Evolutionary conservation across 208 protist species (phyloP), one percentile per base, ranked within the genome.

Genomic region (Porcisia hertigi): DNA sequence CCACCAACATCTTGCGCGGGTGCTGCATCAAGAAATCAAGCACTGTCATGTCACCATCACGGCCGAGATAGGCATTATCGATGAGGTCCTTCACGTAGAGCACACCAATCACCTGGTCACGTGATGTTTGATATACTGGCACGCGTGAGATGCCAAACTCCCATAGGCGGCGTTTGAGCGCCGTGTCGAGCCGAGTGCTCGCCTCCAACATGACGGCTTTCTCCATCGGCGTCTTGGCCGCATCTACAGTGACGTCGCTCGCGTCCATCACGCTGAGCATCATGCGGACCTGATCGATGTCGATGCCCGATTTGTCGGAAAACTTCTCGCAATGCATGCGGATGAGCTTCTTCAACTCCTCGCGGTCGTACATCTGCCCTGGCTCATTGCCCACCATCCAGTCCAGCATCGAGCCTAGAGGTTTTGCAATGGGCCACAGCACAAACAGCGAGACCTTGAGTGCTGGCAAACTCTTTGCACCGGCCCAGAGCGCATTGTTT

Each of bases 21-120:
- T 96, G 81, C 58, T 80, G 70, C 63, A 58, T 63, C 18, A 96
- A 23, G 20, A 94, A 82, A 65, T 91, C 80, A n/a, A 77, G 73
- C 60, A 96, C 84, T 4, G 85, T 93, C 72, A 84, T 70, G 67
- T 60, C 55, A 11, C 67, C 67, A 39, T 90, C 75, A 30, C 71
- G 73, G 72, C 80, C 47, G 25, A 89, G 71, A 25, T 82, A 77
- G 12, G 77, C 69, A 8, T 90, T 76, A 58, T 75, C 78, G 69
- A 96, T 83, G 23, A 96, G 80, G 52, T 92, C 88, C 69, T 90
- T 89, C 23, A 96, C 88, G 71, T 90, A 96, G 36, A 96, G 80
- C 11, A 96, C 76, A 7, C 92, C 92, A 49, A 92, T 84, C 69
- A 96, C 88, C 64, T 85, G 74, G 36, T 69, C 70, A 6, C 79